A percentile compares a stretch with the other conserved stretches of the same genome.
Evolutionary conservation across 2,329 filamentous ascomycete genomes (phyloP).

Genomic region (Pseudogymnoascus sp.): DNA sequence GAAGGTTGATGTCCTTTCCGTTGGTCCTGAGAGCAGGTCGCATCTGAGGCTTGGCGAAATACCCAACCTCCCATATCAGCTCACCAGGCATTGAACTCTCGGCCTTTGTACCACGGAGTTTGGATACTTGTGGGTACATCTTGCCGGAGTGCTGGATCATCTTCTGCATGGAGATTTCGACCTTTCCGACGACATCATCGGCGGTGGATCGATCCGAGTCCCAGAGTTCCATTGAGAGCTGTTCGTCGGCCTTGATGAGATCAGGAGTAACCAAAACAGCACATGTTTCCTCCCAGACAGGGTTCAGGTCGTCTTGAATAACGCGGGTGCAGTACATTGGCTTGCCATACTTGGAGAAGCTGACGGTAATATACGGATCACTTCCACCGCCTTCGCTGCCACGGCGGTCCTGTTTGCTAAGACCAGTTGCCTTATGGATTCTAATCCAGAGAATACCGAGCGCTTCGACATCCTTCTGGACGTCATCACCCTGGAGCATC

Average conservation of each 20-base stretch:
- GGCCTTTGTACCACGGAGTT: constrained; percentile 71
- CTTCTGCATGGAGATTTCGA: constrained; percentile 88
- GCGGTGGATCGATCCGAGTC: constrained; percentile 88
- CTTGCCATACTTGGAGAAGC: constrained; percentile 94
- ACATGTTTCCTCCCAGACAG: constrained; percentile 81
- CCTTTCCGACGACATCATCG: constrained; percentile 90
- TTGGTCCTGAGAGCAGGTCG: constrained; percentile 76
- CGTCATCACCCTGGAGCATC: constrained; percentile 82
- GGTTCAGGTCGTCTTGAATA: constrained; percentile 89
- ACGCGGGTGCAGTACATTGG: constrained; percentile 96
- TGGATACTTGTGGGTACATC: constrained; percentile 85
- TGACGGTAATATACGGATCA: constrained; percentile 90
- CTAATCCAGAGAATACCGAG: constrained; percentile 86
- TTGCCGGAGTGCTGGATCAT: constrained; percentile 89
- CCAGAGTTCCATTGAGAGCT: constrained; percentile 90
- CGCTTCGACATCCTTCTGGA: constrained; percentile 81
- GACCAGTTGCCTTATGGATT: constrained; percentile 76
- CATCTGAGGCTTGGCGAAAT: constrained; percentile 86
- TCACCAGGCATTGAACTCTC: constrained; percentile 87
- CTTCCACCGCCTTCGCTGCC: constrained; percentile 80
- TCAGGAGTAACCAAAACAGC: constrained; percentile 82
- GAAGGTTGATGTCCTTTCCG: constrained; percentile 72
- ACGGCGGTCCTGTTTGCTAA: constrained; percentile 84
- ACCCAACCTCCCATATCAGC: constrained; percentile 93
- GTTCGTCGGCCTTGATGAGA: constrained; percentile 86